Evolutionary conservation across 163 green algal genomes (phyloP).

Genomic region (Smithsoniella earleae): DNA sequence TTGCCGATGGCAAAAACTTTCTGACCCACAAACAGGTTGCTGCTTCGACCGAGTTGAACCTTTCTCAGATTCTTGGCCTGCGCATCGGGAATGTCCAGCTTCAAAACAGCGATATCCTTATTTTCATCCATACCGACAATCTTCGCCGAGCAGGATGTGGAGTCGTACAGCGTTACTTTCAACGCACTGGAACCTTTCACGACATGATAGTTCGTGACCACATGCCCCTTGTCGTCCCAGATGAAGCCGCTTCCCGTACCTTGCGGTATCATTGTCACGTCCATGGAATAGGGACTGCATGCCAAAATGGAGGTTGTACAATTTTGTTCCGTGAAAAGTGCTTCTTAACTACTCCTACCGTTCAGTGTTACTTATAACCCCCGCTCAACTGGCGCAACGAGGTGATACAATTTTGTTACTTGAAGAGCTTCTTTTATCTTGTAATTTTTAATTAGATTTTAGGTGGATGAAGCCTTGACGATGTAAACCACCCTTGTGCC

Average conservation of each 20-base stretch:
- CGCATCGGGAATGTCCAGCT: slow-evolving; percentile 40
- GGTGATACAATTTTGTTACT: no score
- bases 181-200: slow-evolving; percentile 28
- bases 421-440: no score
- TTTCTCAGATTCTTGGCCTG: slow-evolving; percentile 4
- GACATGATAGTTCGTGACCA: slow-evolving; percentile 59
- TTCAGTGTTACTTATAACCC: no score
- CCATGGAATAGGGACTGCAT: slow-evolving; percentile 25
- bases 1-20: slow-evolving; percentile 89
- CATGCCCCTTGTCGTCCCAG: slow-evolving; percentile 51
- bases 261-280: slow-evolving; percentile 22
- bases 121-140: slow-evolving; percentile 69
- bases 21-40: slow-evolving; percentile 75
- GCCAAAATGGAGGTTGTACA: no score
- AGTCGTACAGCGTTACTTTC: slow-evolving; percentile 28
- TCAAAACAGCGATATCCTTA: slow-evolving; percentile 77
- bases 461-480: no score
- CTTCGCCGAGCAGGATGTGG: slow-evolving; percentile 41
- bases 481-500: no score
- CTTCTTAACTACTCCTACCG: no score
- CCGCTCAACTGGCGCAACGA: no score
- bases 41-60: slow-evolving; percentile 30
- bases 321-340: no score
- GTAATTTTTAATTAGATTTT: no score
- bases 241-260: slow-evolving; percentile 31